Base-by-base conservation (phyloP, 257 asterid genomes). In the Nicotiana obtusifolia region DNA sequence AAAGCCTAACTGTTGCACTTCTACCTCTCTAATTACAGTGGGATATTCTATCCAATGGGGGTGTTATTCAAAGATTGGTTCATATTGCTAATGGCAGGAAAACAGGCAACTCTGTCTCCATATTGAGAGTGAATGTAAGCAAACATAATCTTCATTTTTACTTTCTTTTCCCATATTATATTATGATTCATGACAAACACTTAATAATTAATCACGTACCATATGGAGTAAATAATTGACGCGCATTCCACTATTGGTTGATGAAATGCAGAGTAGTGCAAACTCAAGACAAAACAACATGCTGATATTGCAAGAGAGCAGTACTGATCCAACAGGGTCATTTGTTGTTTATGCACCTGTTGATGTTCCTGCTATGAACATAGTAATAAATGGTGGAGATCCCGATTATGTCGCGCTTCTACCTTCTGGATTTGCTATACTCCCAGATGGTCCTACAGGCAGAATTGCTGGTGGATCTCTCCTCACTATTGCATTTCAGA, bases 381-480 rank as follows among this genome's bases (percentile, higher is more conserved):
- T 8, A 1, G 53, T 89, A n/a, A 30, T 86, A 64, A 68, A 83
- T 6, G 90, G 90, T 3, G 92, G 82, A 0, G 86, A 82, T 30
- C 83, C 92, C 0, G 82, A 79, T 24, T 54, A 52, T 3, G 76
- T 86, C 1, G 76, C 88, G 14, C 64, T 92, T 15, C 83, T 90
- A 47, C 94, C 97, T 2, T 88, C 93, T 7, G 93, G 97, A 10
- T 92, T 92, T n/a, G 90, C 88, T 10, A 85, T 92, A 30, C 89
- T 86, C 2, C 94, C 97, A 0, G 91, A 88, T 22, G 90, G 89
- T 2, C 89, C 91, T 0, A 33, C 77, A 0, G 80, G 77, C 1
- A 81, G 77, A 7, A 84, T 30, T n/a, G 76, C 83, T 0, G 86
- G 85, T n/a, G 94, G 93, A 83, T 86, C 90, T 2, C 87, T 90